Conservation (phyloP, 192 early-diverging fungal genomes). For the Backusella westeae region DNA sequence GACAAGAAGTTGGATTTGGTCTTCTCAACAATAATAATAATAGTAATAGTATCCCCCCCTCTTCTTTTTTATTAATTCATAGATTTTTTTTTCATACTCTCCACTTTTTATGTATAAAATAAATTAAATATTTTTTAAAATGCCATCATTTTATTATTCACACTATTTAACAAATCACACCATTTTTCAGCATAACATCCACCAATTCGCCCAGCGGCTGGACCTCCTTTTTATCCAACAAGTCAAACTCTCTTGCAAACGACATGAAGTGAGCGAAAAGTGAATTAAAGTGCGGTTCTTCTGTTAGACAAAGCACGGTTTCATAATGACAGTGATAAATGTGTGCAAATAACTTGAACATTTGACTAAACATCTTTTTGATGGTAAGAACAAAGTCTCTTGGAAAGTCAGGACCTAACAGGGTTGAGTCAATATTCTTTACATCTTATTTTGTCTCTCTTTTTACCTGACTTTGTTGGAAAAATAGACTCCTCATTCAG, state of each 20-base stretch:
- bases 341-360: conserved; percentile 90
- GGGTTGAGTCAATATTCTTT: too few species aligned
- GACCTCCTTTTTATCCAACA: conserved; percentile 90
- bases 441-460: neutral
- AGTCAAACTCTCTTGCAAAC: conserved; percentile 91
- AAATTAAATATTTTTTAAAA: neutral
- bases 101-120: neutral
- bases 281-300: conserved; percentile 93
- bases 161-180: conserved; percentile 20
- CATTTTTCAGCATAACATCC: conserved; percentile 36
- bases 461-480: conserved; percentile 85
- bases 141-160: too few species aligned
- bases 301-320: conserved; percentile 75
- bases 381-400: conserved; percentile 68
- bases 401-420: conserved; percentile 79
- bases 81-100: neutral
- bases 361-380: conserved; percentile 75
- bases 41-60: too few species aligned
- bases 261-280: conserved; percentile 95
- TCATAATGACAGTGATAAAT: conserved; percentile 92
- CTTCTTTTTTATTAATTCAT: neutral
- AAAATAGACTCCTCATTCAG: conserved; percentile 90
- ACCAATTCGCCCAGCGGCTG: conserved; percentile 80
- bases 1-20: conserved; percentile 1
- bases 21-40: neutral